Percentiles rank a stretch among this genome's conserved stretches.
phyloP scores from a whole-genome alignment of 2,329 filamentous ascomycete species.

The Grosmannia penicillata region DNA sequence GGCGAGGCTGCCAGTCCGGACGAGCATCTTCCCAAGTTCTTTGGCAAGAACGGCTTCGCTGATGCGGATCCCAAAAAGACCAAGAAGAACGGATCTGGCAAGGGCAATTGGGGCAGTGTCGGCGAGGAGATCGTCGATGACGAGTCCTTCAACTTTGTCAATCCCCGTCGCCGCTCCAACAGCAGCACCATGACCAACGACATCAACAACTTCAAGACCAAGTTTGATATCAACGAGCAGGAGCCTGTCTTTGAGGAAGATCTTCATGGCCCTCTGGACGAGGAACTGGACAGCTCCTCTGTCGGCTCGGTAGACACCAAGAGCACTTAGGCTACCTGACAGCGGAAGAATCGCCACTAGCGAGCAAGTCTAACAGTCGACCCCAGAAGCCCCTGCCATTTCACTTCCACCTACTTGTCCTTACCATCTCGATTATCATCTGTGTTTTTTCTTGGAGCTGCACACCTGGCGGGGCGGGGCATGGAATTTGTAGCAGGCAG shows the following conservation, averaged over 20 bases:
- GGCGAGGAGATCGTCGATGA: slow-evolving; percentile 78
- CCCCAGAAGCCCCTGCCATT: no score
- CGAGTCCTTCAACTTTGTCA: slow-evolving; percentile 67
- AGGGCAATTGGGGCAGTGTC: slow-evolving; percentile 80
- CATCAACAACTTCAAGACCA: slow-evolving; percentile 78
- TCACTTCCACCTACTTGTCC: background rate
- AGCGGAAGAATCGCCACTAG: no score
- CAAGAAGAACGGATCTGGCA: slow-evolving; percentile 92
- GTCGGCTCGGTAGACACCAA: slow-evolving; percentile 28
- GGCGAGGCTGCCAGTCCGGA: slow-evolving; percentile 50
- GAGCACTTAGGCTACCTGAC: slow-evolving; percentile 7
- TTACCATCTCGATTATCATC: background rate
- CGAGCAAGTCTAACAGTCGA: no score
- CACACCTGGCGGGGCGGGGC: no score
- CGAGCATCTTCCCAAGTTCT: slow-evolving; percentile 78
- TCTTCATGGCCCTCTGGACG: slow-evolving; percentile 51
- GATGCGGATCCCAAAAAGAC: slow-evolving; percentile 80
- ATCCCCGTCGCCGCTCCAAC: slow-evolving; percentile 84
- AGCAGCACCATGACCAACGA: slow-evolving; percentile 60
- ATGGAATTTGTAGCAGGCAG: background rate
- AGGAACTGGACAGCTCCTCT: slow-evolving; percentile 47
- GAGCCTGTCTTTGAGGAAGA: slow-evolving; percentile 89
- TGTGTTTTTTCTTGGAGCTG: no score
- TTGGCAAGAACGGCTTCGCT: slow-evolving; percentile 71
- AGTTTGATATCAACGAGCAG: slow-evolving; percentile 81